phyloP scores from a whole-genome alignment of 2,329 filamentous ascomycete species.

The Alternaria postmessia region DNA sequence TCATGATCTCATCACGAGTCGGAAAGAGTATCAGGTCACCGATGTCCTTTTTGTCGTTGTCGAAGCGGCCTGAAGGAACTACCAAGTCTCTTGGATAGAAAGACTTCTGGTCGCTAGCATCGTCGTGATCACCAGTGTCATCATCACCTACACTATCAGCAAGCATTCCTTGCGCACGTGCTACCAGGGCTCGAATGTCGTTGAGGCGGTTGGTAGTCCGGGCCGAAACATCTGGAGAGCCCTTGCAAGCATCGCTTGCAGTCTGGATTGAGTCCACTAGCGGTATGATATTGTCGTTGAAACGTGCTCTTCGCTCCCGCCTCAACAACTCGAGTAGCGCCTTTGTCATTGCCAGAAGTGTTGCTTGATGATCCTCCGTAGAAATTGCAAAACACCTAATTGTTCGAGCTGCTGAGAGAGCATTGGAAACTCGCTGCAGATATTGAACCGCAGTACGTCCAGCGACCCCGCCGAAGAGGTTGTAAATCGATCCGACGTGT shows the following conservation, averaged over 20 bases:
- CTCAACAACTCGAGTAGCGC: constrained; percentile 31
- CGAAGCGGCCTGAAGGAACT: constrained; percentile 34
- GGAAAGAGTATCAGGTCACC: constrained; percentile 43
- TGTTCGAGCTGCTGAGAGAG: constrained; percentile 3
- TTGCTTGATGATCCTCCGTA: not conserved
- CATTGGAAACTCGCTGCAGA: constrained; percentile 36
- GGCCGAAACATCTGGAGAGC: not conserved
- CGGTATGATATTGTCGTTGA: constrained; percentile 27
- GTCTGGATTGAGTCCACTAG: constrained; percentile 18
- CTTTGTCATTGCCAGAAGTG: constrained; percentile 18
- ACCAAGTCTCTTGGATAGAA: constrained; percentile 36
- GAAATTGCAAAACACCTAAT: not conserved
- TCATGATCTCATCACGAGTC: constrained; percentile 41
- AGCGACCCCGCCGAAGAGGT: constrained; percentile 45
- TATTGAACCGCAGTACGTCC: constrained; percentile 43
- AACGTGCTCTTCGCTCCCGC: constrained; percentile 28
- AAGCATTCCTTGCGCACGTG: constrained; percentile 28
- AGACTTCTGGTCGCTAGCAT: constrained; percentile 8
- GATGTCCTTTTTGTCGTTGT: constrained; percentile 48
- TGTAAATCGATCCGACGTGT: constrained; percentile 46
- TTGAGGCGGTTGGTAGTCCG: constrained; percentile 11
- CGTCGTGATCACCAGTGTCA: not conserved
- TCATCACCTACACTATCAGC: constrained; percentile 1
- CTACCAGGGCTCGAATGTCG: constrained; percentile 25
- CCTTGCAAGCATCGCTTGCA: constrained; percentile 10